Conservation (phyloP, 2,329 filamentous ascomycete species). For the Penicillium sp. region DNA sequence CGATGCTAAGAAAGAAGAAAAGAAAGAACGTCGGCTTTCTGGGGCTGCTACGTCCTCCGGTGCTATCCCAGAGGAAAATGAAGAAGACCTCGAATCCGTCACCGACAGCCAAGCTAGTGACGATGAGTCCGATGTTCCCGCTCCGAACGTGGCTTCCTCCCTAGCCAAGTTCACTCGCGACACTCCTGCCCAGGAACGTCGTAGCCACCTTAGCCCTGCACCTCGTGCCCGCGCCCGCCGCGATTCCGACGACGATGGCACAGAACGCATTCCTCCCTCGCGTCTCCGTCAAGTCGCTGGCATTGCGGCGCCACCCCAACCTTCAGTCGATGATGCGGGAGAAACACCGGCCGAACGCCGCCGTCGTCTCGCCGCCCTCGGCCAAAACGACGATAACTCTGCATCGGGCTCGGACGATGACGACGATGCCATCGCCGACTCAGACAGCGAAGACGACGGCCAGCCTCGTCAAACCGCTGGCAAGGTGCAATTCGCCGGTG, state of each 20-base stretch:
- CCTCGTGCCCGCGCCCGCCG: constrained; percentile 22
- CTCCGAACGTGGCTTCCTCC: constrained; percentile 35
- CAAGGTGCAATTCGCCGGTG: constrained; percentile 34
- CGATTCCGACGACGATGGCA: constrained; percentile 43
- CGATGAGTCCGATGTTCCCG: constrained; percentile 24
- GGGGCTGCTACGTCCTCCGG: constrained; percentile 14
- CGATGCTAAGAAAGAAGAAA: constrained; percentile 27
- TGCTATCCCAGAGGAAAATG: constrained; percentile 14
- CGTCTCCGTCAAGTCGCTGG: constrained; percentile 32
- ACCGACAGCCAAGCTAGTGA: constrained; percentile 23
- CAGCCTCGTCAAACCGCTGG: constrained; percentile 17
- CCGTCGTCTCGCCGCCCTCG: constrained; percentile 43
- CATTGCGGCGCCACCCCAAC: constrained; percentile 21
- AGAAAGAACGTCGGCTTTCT: constrained; percentile 23
- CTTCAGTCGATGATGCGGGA: constrained; percentile 33
- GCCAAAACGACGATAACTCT: constrained; percentile 27
- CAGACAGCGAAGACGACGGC: constrained; percentile 24
- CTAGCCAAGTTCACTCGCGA: constrained; percentile 34
- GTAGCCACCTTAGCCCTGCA: constrained; percentile 31
- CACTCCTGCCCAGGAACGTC: constrained; percentile 38
- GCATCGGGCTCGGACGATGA: constrained; percentile 20
- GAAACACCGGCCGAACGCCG: constrained; percentile 45
- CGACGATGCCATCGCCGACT: constrained; percentile 17
- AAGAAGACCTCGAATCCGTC: constrained; percentile 20
- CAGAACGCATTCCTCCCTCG: constrained; percentile 39